Evolutionary conservation across 2,329 filamentous ascomycete genomes (phyloP), one percentile per base, ranked within the genome.

Genomic region (Polychaeton citri): DNA sequence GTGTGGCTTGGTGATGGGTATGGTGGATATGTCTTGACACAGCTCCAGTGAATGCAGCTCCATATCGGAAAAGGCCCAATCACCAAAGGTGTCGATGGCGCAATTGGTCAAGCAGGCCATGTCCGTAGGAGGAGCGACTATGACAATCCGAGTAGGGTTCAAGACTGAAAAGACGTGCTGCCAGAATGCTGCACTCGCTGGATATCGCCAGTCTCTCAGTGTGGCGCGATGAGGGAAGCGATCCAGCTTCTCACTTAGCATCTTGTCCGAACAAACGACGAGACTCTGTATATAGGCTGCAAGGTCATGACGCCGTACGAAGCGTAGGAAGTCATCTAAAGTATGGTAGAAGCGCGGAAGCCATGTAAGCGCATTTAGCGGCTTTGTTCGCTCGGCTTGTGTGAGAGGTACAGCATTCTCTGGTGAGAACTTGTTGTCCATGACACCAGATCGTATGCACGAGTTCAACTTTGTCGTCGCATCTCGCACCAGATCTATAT

Each of bases 51-150:
- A 30, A 38, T 58, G 54, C 28, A 43, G 54, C 5, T 47, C 39
- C 54, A 56, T 58, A 13, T 55, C 53, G 1, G 41, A 40, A 33
- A 55, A 58, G 0, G 53, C 52, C 50, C 48, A 54, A 13, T 49
- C 33, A 5, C 48, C 49, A 16, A 64, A 63, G 26, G 72, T 61
- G 34, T 71, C 67, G 19, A 81, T 61, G 38, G 63, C 64, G 4
- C 69, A 69, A 13, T 71, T 71, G 4, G 79, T 58, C 33, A 83
- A 60, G 1, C 66, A 66, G 2, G 76, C 74, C 6, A 86, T 62
- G 13, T 74, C 71, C 3, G 68, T 62, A 0, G 79, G 76, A 5
- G 77, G 71, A 0, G 77, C 76, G 2, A 60, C 45, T 6, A 65
- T 54, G 1, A 58, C 52, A 2, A 66, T 62, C 41, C 6, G 71